phyloP scores from a whole-genome alignment of 495 filamentous ascomycete genomes.

The Lophium mytilinum region DNA sequence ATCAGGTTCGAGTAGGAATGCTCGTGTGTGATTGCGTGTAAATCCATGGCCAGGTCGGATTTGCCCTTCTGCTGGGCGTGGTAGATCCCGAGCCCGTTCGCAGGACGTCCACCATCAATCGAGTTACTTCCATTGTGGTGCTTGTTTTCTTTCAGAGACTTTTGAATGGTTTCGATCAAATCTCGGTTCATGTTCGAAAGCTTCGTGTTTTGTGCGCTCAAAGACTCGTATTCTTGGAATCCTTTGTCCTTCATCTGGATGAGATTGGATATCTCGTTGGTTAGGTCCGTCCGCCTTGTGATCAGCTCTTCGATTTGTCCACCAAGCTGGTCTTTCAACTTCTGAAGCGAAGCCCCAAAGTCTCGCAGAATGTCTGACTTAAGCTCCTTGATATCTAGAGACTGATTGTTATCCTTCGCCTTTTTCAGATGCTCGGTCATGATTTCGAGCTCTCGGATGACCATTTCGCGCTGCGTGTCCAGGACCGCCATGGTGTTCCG shows the following conservation, averaged over 20 bases:
- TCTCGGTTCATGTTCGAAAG: conserved; percentile 91
- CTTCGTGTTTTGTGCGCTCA: conserved; percentile 88
- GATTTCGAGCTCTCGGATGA: conserved; percentile 82
- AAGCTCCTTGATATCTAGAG: conserved; percentile 40
- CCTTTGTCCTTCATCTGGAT: conserved; percentile 80
- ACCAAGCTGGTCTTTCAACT: conserved; percentile 70
- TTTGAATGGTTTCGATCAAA: conserved; percentile 87
- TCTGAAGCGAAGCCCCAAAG: conserved; percentile 78
- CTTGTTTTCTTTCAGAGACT: conserved; percentile 74
- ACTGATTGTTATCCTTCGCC: conserved; percentile 51
- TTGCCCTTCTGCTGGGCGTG: conserved; percentile 58
- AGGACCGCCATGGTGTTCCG: conserved; percentile 93
- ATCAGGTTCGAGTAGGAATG: conserved; percentile 19
- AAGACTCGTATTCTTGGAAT: conserved; percentile 88
- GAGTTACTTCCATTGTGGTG: conserved; percentile 37
- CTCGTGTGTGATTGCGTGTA: conserved; percentile 30
- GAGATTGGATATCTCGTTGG: conserved; percentile 73
- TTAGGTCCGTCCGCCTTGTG: conserved; percentile 67
- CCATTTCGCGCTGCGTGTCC: conserved; percentile 90
- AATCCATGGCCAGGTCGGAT: conserved; percentile 59
- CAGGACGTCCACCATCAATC: conserved; percentile 42
- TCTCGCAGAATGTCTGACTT: conserved; percentile 80
- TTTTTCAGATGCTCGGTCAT: conserved; percentile 68
- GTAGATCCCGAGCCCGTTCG: conserved; percentile 83
- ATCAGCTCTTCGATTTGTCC: conserved; percentile 77